phyloP scores from a whole-genome alignment of 345 rosid genomes.

The Anacardium occidentale region DNA sequence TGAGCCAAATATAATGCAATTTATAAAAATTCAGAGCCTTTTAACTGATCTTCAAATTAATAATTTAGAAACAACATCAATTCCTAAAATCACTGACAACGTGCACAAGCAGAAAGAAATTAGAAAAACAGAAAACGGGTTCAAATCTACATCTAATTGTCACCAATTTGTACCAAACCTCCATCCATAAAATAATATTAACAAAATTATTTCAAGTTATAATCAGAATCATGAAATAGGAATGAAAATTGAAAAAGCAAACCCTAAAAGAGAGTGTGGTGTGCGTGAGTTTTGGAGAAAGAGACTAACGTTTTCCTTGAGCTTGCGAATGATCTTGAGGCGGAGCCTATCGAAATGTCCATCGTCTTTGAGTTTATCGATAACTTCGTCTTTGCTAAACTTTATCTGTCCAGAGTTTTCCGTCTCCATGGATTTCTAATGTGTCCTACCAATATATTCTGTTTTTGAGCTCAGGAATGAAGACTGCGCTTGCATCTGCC shows the following conservation, averaged over 20 bases:
- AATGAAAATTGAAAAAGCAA: not conserved
- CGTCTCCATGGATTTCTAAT: not conserved
- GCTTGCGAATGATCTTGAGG: slow-evolving; percentile 78
- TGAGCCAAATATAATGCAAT: too few species aligned
- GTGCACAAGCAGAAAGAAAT: too few species aligned
- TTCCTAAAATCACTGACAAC: too few species aligned
- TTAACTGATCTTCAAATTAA: not conserved
- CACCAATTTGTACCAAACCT: too few species aligned
- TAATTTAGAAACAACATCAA: too few species aligned
- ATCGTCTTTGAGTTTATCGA: slow-evolving; percentile 78
- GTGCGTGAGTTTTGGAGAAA: not conserved
- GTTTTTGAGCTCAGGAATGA: not conserved
- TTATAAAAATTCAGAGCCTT: not conserved
- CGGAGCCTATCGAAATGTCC: slow-evolving; percentile 88
- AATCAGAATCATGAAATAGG: too few species aligned
- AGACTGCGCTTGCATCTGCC: not conserved
- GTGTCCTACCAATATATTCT: too few species aligned
- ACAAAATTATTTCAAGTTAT: too few species aligned
- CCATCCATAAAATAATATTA: too few species aligned
- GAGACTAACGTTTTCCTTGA: slow-evolving; percentile 63
- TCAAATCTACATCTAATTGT: too few species aligned
- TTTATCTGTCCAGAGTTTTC: slow-evolving; percentile 11
- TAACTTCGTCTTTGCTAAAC: slow-evolving; percentile 63
- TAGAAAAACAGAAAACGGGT: too few species aligned
- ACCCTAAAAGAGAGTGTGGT: slow-evolving; percentile 13